phyloP scores from a whole-genome alignment of 139 green algal species.

The Trebouxia sp. region DNA sequence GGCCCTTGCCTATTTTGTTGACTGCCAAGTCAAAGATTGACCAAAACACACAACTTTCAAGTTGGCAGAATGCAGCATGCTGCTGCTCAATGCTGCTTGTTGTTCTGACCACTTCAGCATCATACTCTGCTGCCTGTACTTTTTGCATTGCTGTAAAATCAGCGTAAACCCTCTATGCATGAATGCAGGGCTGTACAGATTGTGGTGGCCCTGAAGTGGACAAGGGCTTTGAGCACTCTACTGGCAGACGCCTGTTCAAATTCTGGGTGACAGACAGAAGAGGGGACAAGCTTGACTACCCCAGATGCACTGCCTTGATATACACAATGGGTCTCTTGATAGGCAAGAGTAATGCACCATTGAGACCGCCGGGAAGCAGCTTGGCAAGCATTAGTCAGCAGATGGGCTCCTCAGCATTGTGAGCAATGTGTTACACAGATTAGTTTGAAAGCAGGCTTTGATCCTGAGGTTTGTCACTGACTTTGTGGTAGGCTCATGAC shows the following conservation, averaged over 20 bases:
- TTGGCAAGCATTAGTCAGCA: not conserved
- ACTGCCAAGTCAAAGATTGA: no score
- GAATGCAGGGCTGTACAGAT: conserved; percentile 6
- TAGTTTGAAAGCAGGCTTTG: no score
- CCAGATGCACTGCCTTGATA: conserved; percentile 35
- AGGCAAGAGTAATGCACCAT: conserved; percentile 41
- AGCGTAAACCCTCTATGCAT: not conserved
- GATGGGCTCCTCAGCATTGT: not conserved
- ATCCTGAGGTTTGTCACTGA: no score
- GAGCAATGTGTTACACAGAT: no score
- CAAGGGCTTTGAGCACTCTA: not conserved
- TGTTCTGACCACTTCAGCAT: not conserved
- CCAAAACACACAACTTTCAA: no score
- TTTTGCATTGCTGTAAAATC: not conserved
- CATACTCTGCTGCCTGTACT: not conserved
- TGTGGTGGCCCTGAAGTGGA: not conserved
- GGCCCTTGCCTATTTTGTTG: not conserved
- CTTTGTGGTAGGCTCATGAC: no score
- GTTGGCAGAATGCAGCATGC: no score
- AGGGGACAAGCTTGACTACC: conserved; percentile 49
- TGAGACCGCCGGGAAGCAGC: conserved; percentile 35
- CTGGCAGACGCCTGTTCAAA: conserved; percentile 41
- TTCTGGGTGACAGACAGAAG: conserved; percentile 47
- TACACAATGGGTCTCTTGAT: conserved; percentile 48
- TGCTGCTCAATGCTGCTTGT: not conserved